Evolutionary conservation across 2,329 filamentous ascomycete genomes (phyloP).

Genomic region (Cordyceps sp.): DNA sequence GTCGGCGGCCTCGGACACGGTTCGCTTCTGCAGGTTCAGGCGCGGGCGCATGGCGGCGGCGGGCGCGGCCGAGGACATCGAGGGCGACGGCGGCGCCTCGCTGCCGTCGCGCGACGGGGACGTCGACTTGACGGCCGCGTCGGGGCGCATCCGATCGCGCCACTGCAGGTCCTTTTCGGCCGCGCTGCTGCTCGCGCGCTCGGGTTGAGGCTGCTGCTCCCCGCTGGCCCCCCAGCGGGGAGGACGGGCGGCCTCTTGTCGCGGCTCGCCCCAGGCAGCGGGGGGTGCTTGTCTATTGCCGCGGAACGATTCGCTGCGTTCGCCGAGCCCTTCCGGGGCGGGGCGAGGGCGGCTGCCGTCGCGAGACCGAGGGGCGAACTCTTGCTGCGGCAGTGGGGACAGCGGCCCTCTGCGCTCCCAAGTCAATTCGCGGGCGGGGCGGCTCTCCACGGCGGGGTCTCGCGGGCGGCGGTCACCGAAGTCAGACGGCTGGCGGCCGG

Average conservation of each 20-base stretch:
- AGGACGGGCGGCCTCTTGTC: constrained; percentile 58
- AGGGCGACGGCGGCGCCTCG: constrained; percentile 54
- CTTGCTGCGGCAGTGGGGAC: constrained; percentile 46
- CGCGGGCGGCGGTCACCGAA: constrained; percentile 49
- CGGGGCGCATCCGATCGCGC: constrained; percentile 84
- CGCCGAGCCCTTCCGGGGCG: constrained; percentile 34
- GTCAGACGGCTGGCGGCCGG: constrained; percentile 28
- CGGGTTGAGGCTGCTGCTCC: constrained; percentile 37
- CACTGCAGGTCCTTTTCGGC: constrained; percentile 89
- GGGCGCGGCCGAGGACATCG: constrained; percentile 32
- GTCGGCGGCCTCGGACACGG: constrained; percentile 57
- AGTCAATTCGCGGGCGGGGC: constrained; percentile 55
- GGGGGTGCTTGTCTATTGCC: constrained; percentile 55
- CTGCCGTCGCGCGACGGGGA: constrained; percentile 56
- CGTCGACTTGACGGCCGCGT: constrained; percentile 38
- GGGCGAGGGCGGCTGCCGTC: constrained; percentile 36
- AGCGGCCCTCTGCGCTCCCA: constrained; percentile 94
- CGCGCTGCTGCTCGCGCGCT: constrained; percentile 66
- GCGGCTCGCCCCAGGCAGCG: constrained; percentile 59
- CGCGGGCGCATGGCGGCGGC: constrained; percentile 51
- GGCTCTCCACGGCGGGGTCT: constrained; percentile 42
- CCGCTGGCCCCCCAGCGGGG: constrained; percentile 60
- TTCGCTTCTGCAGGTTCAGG: constrained; percentile 80
- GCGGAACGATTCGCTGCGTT: constrained; percentile 39
- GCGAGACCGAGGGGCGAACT: constrained; percentile 30